Percentiles rank a stretch among this genome's conserved stretches.
Evolutionary conservation across 306 rosid species (phyloP).

Genomic region (Dryas octopetala): DNA sequence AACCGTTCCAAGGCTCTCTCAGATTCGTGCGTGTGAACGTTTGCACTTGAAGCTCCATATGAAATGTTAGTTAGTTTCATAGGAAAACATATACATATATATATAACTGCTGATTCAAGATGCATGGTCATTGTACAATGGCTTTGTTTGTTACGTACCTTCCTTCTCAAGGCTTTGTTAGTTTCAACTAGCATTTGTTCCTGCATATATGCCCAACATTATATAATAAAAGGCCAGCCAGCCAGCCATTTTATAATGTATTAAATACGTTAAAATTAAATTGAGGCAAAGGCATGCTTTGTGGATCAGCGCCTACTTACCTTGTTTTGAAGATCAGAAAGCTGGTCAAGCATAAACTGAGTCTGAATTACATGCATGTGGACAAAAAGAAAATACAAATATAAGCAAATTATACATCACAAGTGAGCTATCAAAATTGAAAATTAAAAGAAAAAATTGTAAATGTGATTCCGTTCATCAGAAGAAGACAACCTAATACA

Average conservation of each 20-base stretch:
- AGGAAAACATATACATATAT: too few species aligned
- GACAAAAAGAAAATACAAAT: neutral
- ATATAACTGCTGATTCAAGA: too few species aligned
- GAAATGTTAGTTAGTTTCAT: too few species aligned
- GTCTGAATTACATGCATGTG: conserved; percentile 44
- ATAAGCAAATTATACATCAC: neutral
- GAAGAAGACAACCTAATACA: too few species aligned
- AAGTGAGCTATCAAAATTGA: too few species aligned
- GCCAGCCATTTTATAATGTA: neutral
- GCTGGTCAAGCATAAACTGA: conserved; percentile 71
- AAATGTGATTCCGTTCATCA: too few species aligned
- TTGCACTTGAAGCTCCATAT: too few species aligned
- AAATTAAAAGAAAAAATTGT: too few species aligned
- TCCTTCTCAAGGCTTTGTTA: conserved; percentile 47
- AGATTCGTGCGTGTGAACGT: too few species aligned
- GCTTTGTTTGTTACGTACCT: conserved; percentile 39
- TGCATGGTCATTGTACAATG: too few species aligned
- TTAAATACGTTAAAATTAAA: too few species aligned
- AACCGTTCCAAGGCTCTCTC: too few species aligned
- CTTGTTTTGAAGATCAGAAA: conserved; percentile 72
- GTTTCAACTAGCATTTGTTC: conserved; percentile 65
- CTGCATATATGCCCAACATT: conserved; percentile 34
- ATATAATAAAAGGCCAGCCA: neutral
- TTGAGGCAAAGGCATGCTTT: neutral
- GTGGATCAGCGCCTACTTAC: conserved; percentile 29